Percentiles rank a stretch among this genome's conserved stretches.
phyloP scores from a whole-genome alignment of 2,329 filamentous ascomycete species.

The Camillea tinctor region DNA sequence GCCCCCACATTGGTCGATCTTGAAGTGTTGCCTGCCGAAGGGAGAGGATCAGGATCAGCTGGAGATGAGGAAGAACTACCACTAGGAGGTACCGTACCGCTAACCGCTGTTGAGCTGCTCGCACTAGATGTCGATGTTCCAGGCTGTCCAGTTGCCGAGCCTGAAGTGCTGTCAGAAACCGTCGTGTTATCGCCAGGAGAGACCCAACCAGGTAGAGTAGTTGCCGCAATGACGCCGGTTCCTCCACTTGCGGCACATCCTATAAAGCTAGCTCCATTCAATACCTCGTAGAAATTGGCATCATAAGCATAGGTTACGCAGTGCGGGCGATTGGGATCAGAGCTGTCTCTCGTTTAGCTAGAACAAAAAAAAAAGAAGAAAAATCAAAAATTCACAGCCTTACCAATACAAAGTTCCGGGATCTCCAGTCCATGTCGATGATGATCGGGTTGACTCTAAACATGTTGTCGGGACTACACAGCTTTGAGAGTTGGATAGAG shows the following conservation, averaged over 20 bases:
- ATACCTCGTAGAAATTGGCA: constrained; percentile 25
- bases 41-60: neutral
- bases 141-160: neutral
- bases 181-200: constrained; percentile 6
- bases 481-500: constrained; percentile 14
- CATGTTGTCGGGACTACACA: constrained; percentile 31
- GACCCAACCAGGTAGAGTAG: constrained; percentile 11
- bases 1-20: constrained; percentile 22
- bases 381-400: constrained; percentile 5
- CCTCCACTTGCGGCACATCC: constrained; percentile 25
- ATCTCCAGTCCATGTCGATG: constrained; percentile 15
- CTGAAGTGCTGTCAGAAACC: constrained; percentile 2
- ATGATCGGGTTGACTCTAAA: constrained; percentile 21
- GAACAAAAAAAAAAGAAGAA: too few species aligned
- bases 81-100: constrained; percentile 18
- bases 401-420: constrained; percentile 26
- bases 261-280: constrained; percentile 27
- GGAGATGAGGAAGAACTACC: constrained; percentile 15
- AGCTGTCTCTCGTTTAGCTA: constrained; percentile 22
- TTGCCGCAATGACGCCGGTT: constrained; percentile 26
- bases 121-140: constrained; percentile 5
- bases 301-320: constrained; percentile 32
- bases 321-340: constrained; percentile 20
- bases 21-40: constrained; percentile 4
- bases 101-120: constrained; percentile 15